Base-by-base conservation (phyloP, 306 rosid species). In the Lablab purpureus region DNA sequence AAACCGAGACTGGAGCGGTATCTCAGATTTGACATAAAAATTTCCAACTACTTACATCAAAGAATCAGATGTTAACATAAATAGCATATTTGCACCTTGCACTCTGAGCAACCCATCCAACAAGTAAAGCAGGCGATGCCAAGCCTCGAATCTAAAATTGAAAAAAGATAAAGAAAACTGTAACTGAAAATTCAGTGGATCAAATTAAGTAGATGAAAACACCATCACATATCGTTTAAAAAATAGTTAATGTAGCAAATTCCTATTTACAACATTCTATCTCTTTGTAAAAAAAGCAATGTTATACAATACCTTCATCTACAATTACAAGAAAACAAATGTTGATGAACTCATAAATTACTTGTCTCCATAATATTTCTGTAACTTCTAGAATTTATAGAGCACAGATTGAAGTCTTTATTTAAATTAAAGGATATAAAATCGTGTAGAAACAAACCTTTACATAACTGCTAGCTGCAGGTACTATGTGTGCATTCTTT, bases 401-500 rank as follows among this genome's bases (percentile, higher is more conserved):
- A 82, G 64, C 60, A 66, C 7, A 46, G 28, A 17, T 52, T 12
- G 73, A 43, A 63, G 77, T 21, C 59, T 41, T 76, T 45, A 32
- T 65, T 80, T 75, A 23, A 79, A 41, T 30, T 17, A 50, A 76
- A 46, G 36, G 21, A 67, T 25, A 62, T 22, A 51, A 49, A 54
- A 19, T 9, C 51, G 30, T 22, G 62, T 69, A 65, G 67, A 74
- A 83, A 77, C 77, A 70, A 73, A 94, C 99, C 99, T 94, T 97
- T 64, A 92, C 90, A 60, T 92, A 94, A 28, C 88, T 86, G 85
- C 88, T 91, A 64, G 97, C 97, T 68, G 97, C 97, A 19, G 98
- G 91, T 64, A 92, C 88, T 79, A 92, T 12, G 30, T 92, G 85
- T 51, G 23, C 71, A 74, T 89, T 89, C 87, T 89, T 92, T 69